Conservation (phyloP, 2,329 filamentous ascomycete genomes). For the Tolypocladium endophyticum region DNA sequence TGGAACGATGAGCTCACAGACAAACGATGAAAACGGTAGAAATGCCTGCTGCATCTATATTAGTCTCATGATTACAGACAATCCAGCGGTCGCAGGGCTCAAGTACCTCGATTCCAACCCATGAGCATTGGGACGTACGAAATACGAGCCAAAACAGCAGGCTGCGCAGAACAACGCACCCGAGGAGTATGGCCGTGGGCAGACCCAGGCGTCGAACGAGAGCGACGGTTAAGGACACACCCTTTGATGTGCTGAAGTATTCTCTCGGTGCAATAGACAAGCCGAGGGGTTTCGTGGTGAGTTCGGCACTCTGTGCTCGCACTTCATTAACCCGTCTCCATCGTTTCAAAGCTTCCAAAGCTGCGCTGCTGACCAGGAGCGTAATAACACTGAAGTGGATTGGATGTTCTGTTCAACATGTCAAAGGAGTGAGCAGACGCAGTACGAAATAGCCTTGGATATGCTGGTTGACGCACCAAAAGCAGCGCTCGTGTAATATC, state of each 20-base stretch:
- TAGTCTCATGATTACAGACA: neutral
- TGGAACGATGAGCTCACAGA: neutral
- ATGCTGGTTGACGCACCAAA: neutral
- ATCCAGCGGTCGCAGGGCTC: neutral
- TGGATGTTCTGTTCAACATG: neutral
- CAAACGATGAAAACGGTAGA: neutral
- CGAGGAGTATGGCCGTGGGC: conserved; percentile 1
- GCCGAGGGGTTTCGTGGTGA: neutral
- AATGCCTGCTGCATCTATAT: neutral
- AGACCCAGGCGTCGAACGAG: neutral
- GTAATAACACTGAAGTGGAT: neutral
- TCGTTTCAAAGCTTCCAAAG: too few species aligned
- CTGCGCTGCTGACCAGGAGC: neutral
- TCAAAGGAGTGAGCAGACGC: neutral
- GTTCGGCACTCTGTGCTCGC: too few species aligned
- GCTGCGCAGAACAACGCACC: conserved; percentile 5
- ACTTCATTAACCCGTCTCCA: neutral
- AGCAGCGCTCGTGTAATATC: neutral
- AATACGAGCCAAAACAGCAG: conserved; percentile 19
- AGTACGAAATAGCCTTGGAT: neutral
- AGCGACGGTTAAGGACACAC: neutral
- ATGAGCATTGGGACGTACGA: conserved; percentile 20
- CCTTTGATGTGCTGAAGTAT: neutral
- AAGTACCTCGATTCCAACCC: conserved; percentile 21
- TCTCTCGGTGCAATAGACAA: neutral